Evolutionary conservation across 495 filamentous ascomycete genomes (phyloP).

Genomic region (Bathelium albidoporum): DNA sequence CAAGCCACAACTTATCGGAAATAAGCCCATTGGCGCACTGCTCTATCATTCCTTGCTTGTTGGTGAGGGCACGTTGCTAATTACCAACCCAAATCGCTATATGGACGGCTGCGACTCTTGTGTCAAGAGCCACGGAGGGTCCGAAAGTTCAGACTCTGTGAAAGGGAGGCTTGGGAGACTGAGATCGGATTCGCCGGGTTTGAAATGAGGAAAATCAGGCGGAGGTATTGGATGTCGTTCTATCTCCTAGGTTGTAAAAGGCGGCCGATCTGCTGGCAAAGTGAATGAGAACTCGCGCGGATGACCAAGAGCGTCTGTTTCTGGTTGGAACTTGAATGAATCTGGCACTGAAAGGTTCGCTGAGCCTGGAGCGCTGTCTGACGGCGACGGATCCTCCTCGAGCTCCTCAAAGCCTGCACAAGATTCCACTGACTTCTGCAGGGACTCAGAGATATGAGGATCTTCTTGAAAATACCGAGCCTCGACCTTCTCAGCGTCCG

Average conservation of each 20-base stretch:
- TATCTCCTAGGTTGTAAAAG: background rate
- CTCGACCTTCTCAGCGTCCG: background rate
- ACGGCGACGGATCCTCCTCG: background rate
- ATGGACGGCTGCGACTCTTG: background rate
- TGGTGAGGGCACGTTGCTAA: too few species aligned
- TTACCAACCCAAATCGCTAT: background rate
- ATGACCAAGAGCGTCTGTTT: background rate
- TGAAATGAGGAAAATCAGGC: background rate
- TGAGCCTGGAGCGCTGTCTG: background rate
- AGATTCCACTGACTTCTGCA: background rate
- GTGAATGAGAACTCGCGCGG: background rate
- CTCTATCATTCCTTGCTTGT: too few species aligned
- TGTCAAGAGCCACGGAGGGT: background rate
- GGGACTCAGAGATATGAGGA: background rate
- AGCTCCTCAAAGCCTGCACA: background rate
- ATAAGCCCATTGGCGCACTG: too few species aligned
- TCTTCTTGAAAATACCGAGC: background rate
- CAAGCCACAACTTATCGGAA: too few species aligned
- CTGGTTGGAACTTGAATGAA: background rate
- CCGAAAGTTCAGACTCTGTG: background rate
- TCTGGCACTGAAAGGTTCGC: background rate
- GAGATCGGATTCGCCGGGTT: background rate
- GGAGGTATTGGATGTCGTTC: background rate
- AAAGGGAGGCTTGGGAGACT: background rate
- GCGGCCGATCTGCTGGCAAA: background rate